Percentiles rank a stretch among this genome's conserved stretches.
Conservation (phyloP, 805 yeast species). For the Cyberlindnera xishuangbannaensis region DNA sequence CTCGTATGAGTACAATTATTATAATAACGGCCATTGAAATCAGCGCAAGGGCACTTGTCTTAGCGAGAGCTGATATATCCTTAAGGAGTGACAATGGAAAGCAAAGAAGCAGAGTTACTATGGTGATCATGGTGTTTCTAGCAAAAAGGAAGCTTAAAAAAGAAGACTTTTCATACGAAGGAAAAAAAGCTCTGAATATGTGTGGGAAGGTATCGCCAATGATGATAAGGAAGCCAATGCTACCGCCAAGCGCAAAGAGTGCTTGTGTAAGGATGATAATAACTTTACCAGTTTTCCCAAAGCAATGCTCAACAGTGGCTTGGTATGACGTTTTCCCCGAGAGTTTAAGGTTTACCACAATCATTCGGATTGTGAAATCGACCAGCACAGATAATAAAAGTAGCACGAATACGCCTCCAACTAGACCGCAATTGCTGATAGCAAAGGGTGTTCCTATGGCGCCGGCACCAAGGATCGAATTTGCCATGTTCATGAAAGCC, state of each 20-base stretch:
- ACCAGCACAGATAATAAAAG: slow-evolving; percentile 59
- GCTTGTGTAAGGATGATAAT: slow-evolving; percentile 72
- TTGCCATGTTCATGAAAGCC: slow-evolving; percentile 98
- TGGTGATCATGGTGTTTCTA: slow-evolving; percentile 63
- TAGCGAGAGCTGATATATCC: slow-evolving; percentile 80
- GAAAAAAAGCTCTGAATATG: slow-evolving; percentile 65
- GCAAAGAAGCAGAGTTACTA: slow-evolving; percentile 68
- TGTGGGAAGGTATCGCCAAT: slow-evolving; percentile 95
- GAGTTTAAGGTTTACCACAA: slow-evolving; percentile 75
- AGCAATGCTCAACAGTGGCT: slow-evolving; percentile 74
- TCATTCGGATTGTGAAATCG: slow-evolving; percentile 83
- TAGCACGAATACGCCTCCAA: slow-evolving; percentile 65
- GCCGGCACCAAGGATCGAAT: slow-evolving; percentile 92
- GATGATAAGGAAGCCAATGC: slow-evolving; percentile 88
- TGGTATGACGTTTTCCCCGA: slow-evolving; percentile 78
- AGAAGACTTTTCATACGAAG: slow-evolving; percentile 28
- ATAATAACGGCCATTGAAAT: slow-evolving; percentile 81
- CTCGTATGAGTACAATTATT: slow-evolving; percentile 63
- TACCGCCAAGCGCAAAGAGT: slow-evolving; percentile 89
- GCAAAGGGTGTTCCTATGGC: slow-evolving; percentile 94
- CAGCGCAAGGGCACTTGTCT: slow-evolving; percentile 81
- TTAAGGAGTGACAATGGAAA: slow-evolving; percentile 76
- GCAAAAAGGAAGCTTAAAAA: slow-evolving; percentile 51
- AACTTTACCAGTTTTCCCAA: slow-evolving; percentile 66
- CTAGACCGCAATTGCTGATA: slow-evolving; percentile 68